Evolutionary conservation across 495 filamentous ascomycete genomes (phyloP).

Genomic region (Lasiosphaeris hirsuta): DNA sequence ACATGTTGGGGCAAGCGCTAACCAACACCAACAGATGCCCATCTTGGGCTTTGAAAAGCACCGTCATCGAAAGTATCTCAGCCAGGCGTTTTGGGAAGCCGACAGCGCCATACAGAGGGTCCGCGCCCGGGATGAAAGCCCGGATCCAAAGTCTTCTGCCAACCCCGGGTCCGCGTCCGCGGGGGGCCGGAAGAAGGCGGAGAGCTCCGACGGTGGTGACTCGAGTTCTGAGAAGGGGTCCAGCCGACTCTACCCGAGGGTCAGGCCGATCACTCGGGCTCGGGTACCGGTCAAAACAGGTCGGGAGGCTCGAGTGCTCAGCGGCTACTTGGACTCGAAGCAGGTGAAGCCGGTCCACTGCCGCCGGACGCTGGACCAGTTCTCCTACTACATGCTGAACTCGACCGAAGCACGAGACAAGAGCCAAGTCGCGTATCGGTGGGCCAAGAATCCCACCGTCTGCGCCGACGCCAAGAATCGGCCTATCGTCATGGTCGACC

Average conservation of each 20-base stretch:
- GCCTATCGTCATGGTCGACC: conserved; percentile 24
- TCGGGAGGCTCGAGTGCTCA: conserved; percentile 12
- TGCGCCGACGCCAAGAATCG: conserved; percentile 10
- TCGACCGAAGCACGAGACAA: conserved; percentile 20
- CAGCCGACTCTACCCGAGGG: conserved; percentile 4
- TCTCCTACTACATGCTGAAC: conserved; percentile 21
- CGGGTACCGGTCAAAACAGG: conserved; percentile 1
- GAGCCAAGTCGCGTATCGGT: conserved; percentile 17
- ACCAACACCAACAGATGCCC: conserved; percentile 11
- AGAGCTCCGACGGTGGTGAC: conserved; percentile 12
- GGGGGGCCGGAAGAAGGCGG: not conserved
- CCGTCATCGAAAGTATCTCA: conserved; percentile 18
- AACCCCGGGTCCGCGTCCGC: not conserved
- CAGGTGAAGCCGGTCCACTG: conserved; percentile 18
- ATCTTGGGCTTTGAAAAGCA: conserved; percentile 18
- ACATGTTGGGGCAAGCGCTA: too few relatives aligned
- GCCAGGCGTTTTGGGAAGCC: conserved; percentile 4
- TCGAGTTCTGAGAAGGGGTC: not conserved
- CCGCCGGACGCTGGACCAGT: conserved; percentile 21
- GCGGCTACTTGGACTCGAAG: conserved; percentile 12
- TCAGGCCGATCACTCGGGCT: not conserved
- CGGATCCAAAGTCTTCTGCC: not conserved
- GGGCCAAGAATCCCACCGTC: conserved; percentile 10
- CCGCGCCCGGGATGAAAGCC: conserved; percentile 4
- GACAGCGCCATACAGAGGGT: conserved; percentile 9